Conservation (phyloP, 1,284 basidiomycete genomes). For the Leccinum subrobustum region DNA sequence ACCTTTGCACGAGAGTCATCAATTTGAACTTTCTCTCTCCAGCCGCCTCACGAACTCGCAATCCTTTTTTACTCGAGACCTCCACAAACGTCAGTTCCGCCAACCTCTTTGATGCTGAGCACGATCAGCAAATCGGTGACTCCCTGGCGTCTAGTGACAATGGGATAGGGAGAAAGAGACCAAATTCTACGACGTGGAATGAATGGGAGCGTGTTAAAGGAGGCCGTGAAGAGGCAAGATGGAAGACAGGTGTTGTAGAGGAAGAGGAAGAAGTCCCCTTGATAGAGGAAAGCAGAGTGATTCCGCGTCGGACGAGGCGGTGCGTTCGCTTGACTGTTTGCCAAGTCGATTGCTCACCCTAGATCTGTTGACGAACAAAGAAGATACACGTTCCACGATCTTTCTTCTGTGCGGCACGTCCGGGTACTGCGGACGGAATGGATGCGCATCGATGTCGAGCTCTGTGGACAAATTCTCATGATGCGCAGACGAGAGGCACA, state of each 20-base stretch:
- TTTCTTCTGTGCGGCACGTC: slow-evolving; percentile 42
- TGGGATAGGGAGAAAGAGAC: slow-evolving; percentile 8
- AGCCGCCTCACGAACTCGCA: slow-evolving; percentile 41
- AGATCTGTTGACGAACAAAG: slow-evolving; percentile 25
- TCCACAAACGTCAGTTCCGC: slow-evolving; percentile 44
- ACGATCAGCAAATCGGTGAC: slow-evolving; percentile 14
- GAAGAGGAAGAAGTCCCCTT: slow-evolving; percentile 3
- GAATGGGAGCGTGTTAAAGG: slow-evolving; percentile 38
- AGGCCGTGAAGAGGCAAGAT: slow-evolving; percentile 25
- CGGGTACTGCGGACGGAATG: slow-evolving; percentile 53
- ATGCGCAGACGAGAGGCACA: slow-evolving; percentile 65
- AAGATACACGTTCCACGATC: slow-evolving; percentile 64
- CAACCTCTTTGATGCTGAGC: slow-evolving; percentile 39
- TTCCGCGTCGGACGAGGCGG: slow-evolving; percentile 18
- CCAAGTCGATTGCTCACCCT: slow-evolving; percentile 12
- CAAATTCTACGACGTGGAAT: slow-evolving; percentile 52
- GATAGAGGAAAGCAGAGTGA: slow-evolving; percentile 4
- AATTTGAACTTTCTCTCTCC: slow-evolving; percentile 8
- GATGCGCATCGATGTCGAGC: slow-evolving; percentile 74
- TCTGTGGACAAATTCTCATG: too few relatives aligned
- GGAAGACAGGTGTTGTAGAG: slow-evolving; percentile 20
- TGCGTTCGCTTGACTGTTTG: slow-evolving; percentile 8
- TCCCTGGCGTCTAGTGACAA: neutral
- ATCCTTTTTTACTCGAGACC: slow-evolving; percentile 41
- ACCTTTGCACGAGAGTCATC: slow-evolving; percentile 1